Evolutionary conservation across 495 filamentous ascomycete species (phyloP).

Genomic region (Bombardia bombarda): DNA sequence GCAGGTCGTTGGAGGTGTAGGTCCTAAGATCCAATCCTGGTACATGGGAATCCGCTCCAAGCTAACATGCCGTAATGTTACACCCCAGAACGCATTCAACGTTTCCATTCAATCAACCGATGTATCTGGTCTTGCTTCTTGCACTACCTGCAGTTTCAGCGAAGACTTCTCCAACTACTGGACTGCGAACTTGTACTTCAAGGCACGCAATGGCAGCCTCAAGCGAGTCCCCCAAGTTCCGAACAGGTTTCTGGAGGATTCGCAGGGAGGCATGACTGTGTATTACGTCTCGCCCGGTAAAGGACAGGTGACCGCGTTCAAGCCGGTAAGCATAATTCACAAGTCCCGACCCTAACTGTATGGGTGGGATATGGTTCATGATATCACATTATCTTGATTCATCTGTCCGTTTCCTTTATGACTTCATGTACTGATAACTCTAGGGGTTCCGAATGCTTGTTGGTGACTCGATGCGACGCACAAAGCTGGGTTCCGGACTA

Average conservation of each 20-base stretch:
- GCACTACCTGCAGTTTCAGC: slow-evolving; percentile 21
- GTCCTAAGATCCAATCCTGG: background rate
- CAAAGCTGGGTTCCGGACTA: slow-evolving; percentile 30
- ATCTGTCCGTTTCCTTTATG: background rate
- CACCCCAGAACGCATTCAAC: slow-evolving; percentile 1
- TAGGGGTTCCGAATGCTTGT: slow-evolving; percentile 66
- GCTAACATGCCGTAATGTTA: background rate
- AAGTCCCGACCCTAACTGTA: background rate
- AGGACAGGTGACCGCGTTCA: slow-evolving; percentile 31
- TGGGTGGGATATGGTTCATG: too few relatives aligned
- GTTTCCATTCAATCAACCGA: slow-evolving; percentile 12
- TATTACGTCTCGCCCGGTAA: slow-evolving; percentile 27
- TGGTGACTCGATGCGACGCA: slow-evolving; percentile 43
- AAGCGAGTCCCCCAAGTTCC: slow-evolving; percentile 24
- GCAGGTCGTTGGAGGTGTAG: background rate
- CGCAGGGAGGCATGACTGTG: slow-evolving; percentile 26
- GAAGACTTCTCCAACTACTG: slow-evolving; percentile 32
- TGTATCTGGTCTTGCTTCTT: slow-evolving; percentile 15
- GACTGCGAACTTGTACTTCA: slow-evolving; percentile 30
- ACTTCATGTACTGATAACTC: background rate
- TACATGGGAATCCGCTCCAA: background rate
- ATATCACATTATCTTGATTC: background rate
- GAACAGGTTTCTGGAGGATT: slow-evolving; percentile 3
- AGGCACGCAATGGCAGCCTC: slow-evolving; percentile 25
- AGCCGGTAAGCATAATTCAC: slow-evolving; percentile 17